Conservation (phyloP, 345 rosid species). For the Firmiana major region DNA sequence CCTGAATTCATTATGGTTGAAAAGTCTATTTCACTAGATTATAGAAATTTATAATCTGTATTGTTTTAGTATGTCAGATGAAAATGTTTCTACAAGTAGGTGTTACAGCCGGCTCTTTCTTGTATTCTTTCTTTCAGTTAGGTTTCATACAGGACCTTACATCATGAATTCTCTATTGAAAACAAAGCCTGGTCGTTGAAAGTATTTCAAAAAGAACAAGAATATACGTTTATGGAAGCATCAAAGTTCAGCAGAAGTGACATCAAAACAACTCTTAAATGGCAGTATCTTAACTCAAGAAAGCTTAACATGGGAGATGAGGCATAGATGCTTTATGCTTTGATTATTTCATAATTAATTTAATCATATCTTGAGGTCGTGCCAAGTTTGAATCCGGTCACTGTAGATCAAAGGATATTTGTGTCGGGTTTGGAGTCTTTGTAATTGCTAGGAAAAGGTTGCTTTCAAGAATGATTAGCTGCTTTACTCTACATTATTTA, state of each 20-base stretch:
- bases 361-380: no score
- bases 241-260: neutral
- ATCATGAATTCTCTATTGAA: neutral
- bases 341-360: no score
- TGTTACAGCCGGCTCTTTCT: neutral
- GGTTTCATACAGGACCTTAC: neutral
- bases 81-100: neutral
- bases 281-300: neutral
- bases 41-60: neutral
- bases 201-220: slow-evolving; percentile 1
- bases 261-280: neutral
- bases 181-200: neutral
- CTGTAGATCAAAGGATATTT: no score
- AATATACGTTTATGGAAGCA: neutral
- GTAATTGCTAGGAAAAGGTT: no score
- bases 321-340: neutral
- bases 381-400: no score
- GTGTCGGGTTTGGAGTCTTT: no score
- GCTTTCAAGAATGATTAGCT: no score
- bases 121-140: neutral
- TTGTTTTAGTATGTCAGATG: neutral
- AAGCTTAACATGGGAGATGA: neutral
- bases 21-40: neutral
- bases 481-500: no score
- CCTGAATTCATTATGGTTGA: neutral